Evolutionary conservation across 192 early-diverging fungal species (phyloP).

Genomic region (Powellomyces hirtus): DNA sequence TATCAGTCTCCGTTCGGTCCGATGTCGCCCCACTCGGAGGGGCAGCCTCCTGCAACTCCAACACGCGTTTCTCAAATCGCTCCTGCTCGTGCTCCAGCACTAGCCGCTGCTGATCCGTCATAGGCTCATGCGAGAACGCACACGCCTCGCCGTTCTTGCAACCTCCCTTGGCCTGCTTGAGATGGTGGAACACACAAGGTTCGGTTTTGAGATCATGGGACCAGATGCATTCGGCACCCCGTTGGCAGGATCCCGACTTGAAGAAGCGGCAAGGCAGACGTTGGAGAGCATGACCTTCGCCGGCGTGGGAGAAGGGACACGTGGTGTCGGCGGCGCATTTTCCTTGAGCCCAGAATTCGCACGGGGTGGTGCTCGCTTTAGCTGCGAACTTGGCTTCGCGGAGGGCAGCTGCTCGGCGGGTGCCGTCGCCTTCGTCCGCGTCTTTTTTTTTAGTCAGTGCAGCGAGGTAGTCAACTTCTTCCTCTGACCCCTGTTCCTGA

Average conservation of each 20-base stretch:
- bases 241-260: constrained; percentile 23
- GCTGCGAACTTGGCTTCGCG: neutral
- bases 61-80: neutral
- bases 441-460: neutral
- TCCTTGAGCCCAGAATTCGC: constrained; percentile 10
- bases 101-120: constrained; percentile 26
- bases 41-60: neutral
- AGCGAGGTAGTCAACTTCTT: neutral
- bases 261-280: constrained; percentile 29
- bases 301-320: constrained; percentile 29
- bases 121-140: constrained; percentile 30
- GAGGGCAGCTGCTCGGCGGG: neutral
- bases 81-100: constrained; percentile 23
- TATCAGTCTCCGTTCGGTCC: neutral
- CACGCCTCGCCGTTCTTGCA: constrained; percentile 33
- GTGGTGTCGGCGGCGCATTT: constrained; percentile 8
- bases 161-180: constrained; percentile 23
- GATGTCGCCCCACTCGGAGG: neutral
- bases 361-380: constrained; percentile 4
- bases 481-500: neutral
- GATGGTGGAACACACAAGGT: constrained; percentile 29
- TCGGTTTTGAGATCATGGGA: constrained; percentile 29
- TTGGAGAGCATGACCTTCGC: constrained; percentile 5
- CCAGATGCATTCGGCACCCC: constrained; percentile 15
- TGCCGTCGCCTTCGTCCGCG: neutral